Conservation (phyloP, 2,329 filamentous ascomycete species). For the Pezicula carpinea region DNA sequence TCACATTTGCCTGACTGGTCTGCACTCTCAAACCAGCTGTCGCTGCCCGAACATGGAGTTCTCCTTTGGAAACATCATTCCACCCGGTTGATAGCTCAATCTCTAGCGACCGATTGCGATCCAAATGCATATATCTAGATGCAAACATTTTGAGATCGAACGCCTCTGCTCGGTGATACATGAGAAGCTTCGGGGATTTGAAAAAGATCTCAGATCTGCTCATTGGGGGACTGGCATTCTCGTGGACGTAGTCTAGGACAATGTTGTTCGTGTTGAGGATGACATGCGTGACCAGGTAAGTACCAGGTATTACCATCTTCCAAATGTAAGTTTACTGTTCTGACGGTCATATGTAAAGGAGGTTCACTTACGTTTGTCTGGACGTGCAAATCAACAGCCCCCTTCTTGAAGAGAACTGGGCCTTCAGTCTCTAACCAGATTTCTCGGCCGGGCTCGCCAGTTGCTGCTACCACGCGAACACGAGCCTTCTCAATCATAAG, state of each 20-base stretch:
- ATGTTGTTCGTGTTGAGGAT: slow-evolving; percentile 61
- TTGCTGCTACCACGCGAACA: slow-evolving; percentile 55
- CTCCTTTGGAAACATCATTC: slow-evolving; percentile 60
- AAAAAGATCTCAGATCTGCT: slow-evolving; percentile 38
- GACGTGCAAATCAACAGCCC: slow-evolving; percentile 38
- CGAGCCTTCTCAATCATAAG: slow-evolving; percentile 62
- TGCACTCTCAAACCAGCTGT: slow-evolving; percentile 62
- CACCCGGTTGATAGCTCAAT: slow-evolving; percentile 68
- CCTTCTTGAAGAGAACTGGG: slow-evolving; percentile 41
- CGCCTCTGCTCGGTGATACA: slow-evolving; percentile 66
- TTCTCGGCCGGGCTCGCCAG: slow-evolving; percentile 57
- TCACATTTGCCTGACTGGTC: slow-evolving; percentile 52
- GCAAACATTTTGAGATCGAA: slow-evolving; percentile 65
- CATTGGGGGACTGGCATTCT: slow-evolving; percentile 30
- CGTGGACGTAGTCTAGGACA: slow-evolving; percentile 59
- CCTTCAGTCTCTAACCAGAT: slow-evolving; percentile 52
- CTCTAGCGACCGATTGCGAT: slow-evolving; percentile 73
- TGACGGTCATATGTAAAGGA: not conserved
- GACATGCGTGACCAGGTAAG: slow-evolving; percentile 71
- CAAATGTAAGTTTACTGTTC: slow-evolving; percentile 23
- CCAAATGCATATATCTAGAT: slow-evolving; percentile 70
- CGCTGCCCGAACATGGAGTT: slow-evolving; percentile 57
- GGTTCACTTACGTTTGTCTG: slow-evolving; percentile 37
- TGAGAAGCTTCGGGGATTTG: slow-evolving; percentile 56
- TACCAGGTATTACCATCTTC: slow-evolving; percentile 63